A percentile compares a stretch with the other conserved stretches of the same genome.
phyloP scores from a whole-genome alignment of 176 grass and related monocot species.

The Sorghum bicolor region DNA sequence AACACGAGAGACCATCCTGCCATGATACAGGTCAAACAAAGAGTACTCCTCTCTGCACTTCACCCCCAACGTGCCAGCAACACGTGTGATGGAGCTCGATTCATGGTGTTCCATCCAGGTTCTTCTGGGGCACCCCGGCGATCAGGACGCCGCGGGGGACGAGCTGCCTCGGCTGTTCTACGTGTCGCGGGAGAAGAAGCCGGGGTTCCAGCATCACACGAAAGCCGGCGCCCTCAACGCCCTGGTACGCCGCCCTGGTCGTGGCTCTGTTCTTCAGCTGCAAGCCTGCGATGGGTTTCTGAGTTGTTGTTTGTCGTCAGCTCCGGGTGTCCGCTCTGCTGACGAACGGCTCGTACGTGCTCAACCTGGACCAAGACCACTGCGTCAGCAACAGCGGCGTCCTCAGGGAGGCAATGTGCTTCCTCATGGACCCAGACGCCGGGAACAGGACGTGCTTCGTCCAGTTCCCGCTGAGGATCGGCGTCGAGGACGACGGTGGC shows the following conservation, averaged over 20 bases:
- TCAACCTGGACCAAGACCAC: constrained; percentile 54
- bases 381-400: constrained; percentile 54
- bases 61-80: no score
- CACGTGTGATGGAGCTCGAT: background rate
- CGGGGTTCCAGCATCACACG: constrained; percentile 46
- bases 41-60: background rate
- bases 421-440: constrained; percentile 40
- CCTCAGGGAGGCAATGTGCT: constrained; percentile 59
- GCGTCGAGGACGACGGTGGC: background rate
- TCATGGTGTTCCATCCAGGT: constrained; percentile 26
- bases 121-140: constrained; percentile 38
- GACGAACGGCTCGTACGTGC: constrained; percentile 52
- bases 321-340: constrained; percentile 60
- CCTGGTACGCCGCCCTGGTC: constrained; percentile 35
- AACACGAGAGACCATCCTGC: constrained; percentile 65
- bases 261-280: background rate
- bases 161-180: constrained; percentile 64
- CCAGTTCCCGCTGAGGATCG: constrained; percentile 52
- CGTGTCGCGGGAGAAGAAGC: constrained; percentile 67
- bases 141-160: constrained; percentile 30
- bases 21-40: constrained; percentile 49
- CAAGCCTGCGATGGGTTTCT: background rate
- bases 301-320: background rate
- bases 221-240: constrained; percentile 77
- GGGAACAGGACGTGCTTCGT: constrained; percentile 58